Evolutionary conservation across 352 stramenopile genomes (phyloP).

Genomic region (Pythium rhizo-oryzae): DNA sequence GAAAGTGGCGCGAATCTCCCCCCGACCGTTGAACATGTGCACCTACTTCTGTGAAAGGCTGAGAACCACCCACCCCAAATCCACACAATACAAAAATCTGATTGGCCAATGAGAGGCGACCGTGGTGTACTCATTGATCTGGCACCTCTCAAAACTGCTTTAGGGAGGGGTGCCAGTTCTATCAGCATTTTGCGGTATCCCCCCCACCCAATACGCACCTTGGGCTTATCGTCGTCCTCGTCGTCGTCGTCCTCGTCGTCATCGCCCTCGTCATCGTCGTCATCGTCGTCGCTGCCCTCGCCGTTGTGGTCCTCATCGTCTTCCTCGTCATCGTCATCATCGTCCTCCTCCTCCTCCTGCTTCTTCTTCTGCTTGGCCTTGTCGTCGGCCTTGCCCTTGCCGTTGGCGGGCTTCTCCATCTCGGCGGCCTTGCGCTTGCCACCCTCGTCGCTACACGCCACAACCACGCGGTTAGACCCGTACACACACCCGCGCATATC

Average conservation of each 20-base stretch:
- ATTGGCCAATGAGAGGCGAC: slow-evolving; percentile 9
- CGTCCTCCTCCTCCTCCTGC: slow-evolving; percentile 48
- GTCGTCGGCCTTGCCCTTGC: slow-evolving; percentile 43
- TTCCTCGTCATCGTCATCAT: slow-evolving; percentile 54
- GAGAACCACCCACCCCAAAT: slow-evolving; percentile 1
- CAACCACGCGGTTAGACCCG: neutral
- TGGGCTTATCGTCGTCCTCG: slow-evolving; percentile 35
- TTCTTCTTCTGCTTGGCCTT: slow-evolving; percentile 41
- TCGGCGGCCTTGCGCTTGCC: slow-evolving; percentile 43
- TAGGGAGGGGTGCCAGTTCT: neutral
- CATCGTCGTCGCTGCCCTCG: slow-evolving; percentile 39
- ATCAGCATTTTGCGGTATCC: slow-evolving; percentile 4
- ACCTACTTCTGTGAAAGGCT: slow-evolving; percentile 3
- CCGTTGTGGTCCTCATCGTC: slow-evolving; percentile 49
- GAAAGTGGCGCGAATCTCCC: slow-evolving; percentile 1
- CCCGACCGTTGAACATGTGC: neutral
- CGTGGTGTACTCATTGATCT: neutral
- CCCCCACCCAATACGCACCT: slow-evolving; percentile 13
- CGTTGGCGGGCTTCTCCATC: slow-evolving; percentile 32
- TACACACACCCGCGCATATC: neutral
- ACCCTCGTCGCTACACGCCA: slow-evolving; percentile 22
- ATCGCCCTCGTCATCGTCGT: slow-evolving; percentile 37
- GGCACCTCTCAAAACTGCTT: slow-evolving; percentile 2
- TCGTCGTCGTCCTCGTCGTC: slow-evolving; percentile 51
- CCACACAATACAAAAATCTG: slow-evolving; percentile 3